Base-by-base conservation (phyloP, 306 rosid species). In the Sicyos baderoa region DNA sequence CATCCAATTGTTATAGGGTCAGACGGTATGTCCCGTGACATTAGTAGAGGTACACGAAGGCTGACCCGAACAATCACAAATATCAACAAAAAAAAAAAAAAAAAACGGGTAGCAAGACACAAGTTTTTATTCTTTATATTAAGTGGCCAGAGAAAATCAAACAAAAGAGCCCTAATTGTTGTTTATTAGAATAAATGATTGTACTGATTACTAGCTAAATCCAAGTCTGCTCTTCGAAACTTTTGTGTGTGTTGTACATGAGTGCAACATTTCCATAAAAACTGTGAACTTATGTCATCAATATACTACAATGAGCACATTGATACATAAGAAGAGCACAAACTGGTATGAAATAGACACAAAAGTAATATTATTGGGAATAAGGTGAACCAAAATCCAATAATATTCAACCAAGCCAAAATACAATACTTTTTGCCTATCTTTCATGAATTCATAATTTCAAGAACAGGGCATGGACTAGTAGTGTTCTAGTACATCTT, bases 351-450 rank as follows among this genome's bases (percentile, higher is more conserved):
- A 10, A 62, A 40, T 17, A 40, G 18, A 2, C 53, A 40, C 45
- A 15, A 14, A 16, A 27, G 53, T 64, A 19, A 64, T 19, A 40
- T 12, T 6, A 40, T 18, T 42, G 70, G 53, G 53, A n/a, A n/a
- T 64, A 12, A 40, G 45, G 45, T 40, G 70, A 2, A 18, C 18
- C 52, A 44, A 17, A 18, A 17, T 37, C 9, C 68, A 40, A 62
- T 22, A 6, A 40, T 40, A 6, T 42, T 18, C 12, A 45, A 64
- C 13, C 53, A 6, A 64, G 18, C 70, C 17, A 44, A 64, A 42
- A 47, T 14, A 23, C 11, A 47, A 66, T 45, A 66, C 37, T 66
- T 47, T 67, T 67, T 57, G 57, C 56, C 52, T 48, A 67, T 67
- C 54, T 67, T 22, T 67, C 45, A 40, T 40, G 8, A 29, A 48